Conservation (phyloP, 176 grass and related monocot species). For the Ampelocalamus luodianensis region DNA sequence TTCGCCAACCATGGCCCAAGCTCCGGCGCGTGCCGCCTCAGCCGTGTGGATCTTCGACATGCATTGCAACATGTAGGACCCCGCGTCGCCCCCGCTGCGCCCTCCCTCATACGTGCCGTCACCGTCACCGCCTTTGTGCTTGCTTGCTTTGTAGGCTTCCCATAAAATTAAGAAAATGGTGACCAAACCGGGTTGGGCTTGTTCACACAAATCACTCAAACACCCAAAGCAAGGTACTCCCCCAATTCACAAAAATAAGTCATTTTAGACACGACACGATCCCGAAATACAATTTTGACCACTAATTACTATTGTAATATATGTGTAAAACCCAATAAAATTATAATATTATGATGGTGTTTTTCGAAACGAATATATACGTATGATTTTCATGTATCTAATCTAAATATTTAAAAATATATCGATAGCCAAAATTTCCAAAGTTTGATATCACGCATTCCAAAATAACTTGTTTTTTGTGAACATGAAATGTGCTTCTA, state of each 20-base stretch:
- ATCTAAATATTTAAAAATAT: no score
- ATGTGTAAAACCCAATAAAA: no score
- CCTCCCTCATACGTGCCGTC: slow-evolving; percentile 61
- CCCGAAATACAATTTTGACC: no score
- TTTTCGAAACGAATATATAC: no score
- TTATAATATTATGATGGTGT: no score
- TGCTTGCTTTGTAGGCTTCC: neutral
- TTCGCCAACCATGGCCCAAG: slow-evolving; percentile 38
- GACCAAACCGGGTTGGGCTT: neutral
- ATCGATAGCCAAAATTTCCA: no score
- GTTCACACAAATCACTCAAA: neutral
- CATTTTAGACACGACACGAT: no score
- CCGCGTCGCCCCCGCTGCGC: slow-evolving; percentile 56
- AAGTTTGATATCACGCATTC: no score
- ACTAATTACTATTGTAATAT: no score
- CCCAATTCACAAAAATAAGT: no score
- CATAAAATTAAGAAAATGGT: neutral
- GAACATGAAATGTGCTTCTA: neutral
- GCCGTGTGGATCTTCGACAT: slow-evolving; percentile 67
- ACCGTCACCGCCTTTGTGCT: slow-evolving; percentile 22
- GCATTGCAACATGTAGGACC: slow-evolving; percentile 90
- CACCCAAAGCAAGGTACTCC: neutral
- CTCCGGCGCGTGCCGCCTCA: slow-evolving; percentile 30
- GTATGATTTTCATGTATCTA: no score
- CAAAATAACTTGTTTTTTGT: no score